phyloP scores from a whole-genome alignment of 2,329 filamentous ascomycete genomes.

The Didymella arachidicola region DNA sequence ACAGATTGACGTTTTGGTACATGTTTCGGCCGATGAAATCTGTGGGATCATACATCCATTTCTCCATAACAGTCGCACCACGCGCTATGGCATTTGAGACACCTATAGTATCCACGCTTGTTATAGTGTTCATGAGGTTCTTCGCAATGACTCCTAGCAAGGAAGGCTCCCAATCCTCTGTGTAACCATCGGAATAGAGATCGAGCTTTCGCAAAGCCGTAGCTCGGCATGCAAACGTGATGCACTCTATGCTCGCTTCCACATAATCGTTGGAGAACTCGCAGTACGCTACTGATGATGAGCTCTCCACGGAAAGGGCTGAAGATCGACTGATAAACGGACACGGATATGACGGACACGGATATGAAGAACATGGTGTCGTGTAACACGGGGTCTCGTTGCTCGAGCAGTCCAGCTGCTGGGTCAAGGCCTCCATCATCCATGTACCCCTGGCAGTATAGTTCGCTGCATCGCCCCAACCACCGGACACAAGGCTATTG shows the following conservation, averaged over 20 bases:
- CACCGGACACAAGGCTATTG: slow-evolving; percentile 17
- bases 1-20: slow-evolving; percentile 29
- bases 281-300: slow-evolving; percentile 31
- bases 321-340: slow-evolving; percentile 29
- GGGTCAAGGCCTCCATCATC: slow-evolving; percentile 1
- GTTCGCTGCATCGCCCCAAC: neutral
- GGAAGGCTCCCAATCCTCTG: slow-evolving; percentile 17
- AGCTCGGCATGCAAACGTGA: slow-evolving; percentile 26
- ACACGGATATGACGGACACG: slow-evolving; percentile 33
- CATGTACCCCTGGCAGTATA: slow-evolving; percentile 1
- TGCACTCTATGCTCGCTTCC: slow-evolving; percentile 34
- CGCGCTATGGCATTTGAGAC: slow-evolving; percentile 12
- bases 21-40: slow-evolving; percentile 31
- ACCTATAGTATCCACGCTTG: slow-evolving; percentile 30
- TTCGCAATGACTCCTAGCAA: slow-evolving; percentile 14
- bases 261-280: slow-evolving; percentile 27
- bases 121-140: slow-evolving; percentile 24
- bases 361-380: slow-evolving; percentile 27
- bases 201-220: slow-evolving; percentile 34
- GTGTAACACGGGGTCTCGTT: neutral
- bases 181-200: slow-evolving; percentile 27
- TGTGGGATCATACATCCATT: slow-evolving; percentile 33
- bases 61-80: slow-evolving; percentile 37
- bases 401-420: neutral
- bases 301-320: neutral